Percentiles rank a stretch among this genome's conserved stretches.
These are phyloP conservation scores for Aspergillus pseudonomiae DNA, from an alignment of 2,329 filamentous ascomycete genomes.

Conservation along the genomic window DNA sequence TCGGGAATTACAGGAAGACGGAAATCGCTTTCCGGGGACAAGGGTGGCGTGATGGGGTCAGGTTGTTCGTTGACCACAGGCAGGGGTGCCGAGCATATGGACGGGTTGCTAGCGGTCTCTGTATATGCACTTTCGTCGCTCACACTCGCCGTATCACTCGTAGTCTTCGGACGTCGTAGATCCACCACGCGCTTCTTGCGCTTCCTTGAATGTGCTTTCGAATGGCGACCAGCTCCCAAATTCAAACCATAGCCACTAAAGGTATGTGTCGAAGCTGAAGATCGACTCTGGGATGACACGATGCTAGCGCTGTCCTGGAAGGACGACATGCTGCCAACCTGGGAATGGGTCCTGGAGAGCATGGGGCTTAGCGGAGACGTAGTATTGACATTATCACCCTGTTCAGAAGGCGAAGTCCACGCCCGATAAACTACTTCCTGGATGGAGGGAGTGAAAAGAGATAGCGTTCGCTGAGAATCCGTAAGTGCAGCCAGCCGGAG, in stretches of 20 bases:
- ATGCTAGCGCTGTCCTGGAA: slow-evolving; percentile 72
- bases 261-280: slow-evolving; percentile 36
- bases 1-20: slow-evolving; percentile 40
- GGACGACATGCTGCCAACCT: slow-evolving; percentile 68
- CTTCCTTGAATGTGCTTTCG: slow-evolving; percentile 47
- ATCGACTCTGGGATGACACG: slow-evolving; percentile 66
- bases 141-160: slow-evolving; percentile 44
- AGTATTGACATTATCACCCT: slow-evolving; percentile 57
- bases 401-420: slow-evolving; percentile 80
- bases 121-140: slow-evolving; percentile 47
- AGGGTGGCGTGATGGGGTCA: slow-evolving; percentile 56
- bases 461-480: slow-evolving; percentile 87
- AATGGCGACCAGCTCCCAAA: slow-evolving; percentile 46
- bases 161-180: slow-evolving; percentile 45
- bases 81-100: slow-evolving; percentile 55
- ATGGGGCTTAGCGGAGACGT: slow-evolving; percentile 50
- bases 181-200: slow-evolving; percentile 55
- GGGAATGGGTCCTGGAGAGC: slow-evolving; percentile 66
- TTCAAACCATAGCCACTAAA: slow-evolving; percentile 45
- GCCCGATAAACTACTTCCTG: slow-evolving; percentile 88
- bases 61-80: slow-evolving; percentile 64
- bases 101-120: slow-evolving; percentile 48
- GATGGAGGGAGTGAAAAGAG: slow-evolving; percentile 89
- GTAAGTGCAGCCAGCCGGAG: slow-evolving; percentile 79
- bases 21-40: slow-evolving; percentile 46